These are phyloP conservation scores for Capsella bursapastoris DNA, from an alignment of 345 rosid genomes.

Conservation along the genomic window DNA sequence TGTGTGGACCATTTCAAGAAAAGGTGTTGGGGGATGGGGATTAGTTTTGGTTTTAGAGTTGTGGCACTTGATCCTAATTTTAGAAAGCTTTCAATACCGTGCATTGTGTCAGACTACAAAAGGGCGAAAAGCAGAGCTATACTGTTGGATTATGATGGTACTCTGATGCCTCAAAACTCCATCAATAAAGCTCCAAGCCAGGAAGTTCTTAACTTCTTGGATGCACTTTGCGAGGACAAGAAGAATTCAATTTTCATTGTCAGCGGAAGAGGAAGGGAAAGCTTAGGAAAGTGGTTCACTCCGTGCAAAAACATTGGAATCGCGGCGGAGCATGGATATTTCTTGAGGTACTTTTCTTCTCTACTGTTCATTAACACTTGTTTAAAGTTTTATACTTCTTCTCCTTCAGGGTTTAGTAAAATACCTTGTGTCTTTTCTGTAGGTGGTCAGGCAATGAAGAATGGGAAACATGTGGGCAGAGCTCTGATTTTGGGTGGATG, in stretches of 20 bases:
- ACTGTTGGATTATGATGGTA: slow-evolving; percentile 49
- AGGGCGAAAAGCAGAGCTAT: slow-evolving; percentile 50
- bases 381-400: neutral
- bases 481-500: slow-evolving; percentile 51
- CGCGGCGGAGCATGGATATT: slow-evolving; percentile 52
- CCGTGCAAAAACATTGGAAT: slow-evolving; percentile 48
- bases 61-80: slow-evolving; percentile 50
- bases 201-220: slow-evolving; percentile 46
- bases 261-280: slow-evolving; percentile 52
- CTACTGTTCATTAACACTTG: neutral
- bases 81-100: slow-evolving; percentile 50
- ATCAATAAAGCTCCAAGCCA: slow-evolving; percentile 50
- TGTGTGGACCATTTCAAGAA: slow-evolving; percentile 52
- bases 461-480: slow-evolving; percentile 53
- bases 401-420: slow-evolving; percentile 7
- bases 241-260: slow-evolving; percentile 46
- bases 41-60: slow-evolving; percentile 51
- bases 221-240: slow-evolving; percentile 45
- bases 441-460: slow-evolving; percentile 49
- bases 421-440: neutral
- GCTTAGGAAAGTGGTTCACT: slow-evolving; percentile 48
- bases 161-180: slow-evolving; percentile 51
- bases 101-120: slow-evolving; percentile 51
- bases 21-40: slow-evolving; percentile 52
- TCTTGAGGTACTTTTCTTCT: slow-evolving; percentile 39